Percentiles rank a stretch among this genome's conserved stretches.
These are phyloP conservation scores for Microdochium paspali DNA, from an alignment of 2,329 filamentous ascomycete species.

Conservation along the genomic window DNA sequence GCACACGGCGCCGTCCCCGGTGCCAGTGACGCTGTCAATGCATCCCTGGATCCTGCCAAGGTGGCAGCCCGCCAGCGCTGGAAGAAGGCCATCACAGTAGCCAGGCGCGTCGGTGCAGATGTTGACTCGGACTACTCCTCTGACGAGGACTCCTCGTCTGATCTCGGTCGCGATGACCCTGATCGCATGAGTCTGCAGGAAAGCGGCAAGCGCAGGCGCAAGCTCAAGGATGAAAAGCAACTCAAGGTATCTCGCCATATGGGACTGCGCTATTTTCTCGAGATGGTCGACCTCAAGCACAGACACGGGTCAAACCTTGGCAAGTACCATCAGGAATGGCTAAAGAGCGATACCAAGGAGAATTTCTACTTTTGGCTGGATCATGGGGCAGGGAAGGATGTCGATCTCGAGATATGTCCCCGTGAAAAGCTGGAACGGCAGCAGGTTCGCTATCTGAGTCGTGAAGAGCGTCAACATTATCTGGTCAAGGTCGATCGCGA, in stretches of 20 bases:
- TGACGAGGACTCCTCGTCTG: slow-evolving; percentile 16
- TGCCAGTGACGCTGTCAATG: background rate
- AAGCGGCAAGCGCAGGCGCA: slow-evolving; percentile 25
- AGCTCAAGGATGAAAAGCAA: slow-evolving; percentile 45
- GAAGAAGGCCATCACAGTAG: slow-evolving; percentile 64
- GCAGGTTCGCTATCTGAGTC: slow-evolving; percentile 72
- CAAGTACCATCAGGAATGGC: slow-evolving; percentile 79
- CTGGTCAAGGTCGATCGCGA: slow-evolving; percentile 65
- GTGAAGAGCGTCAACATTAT: slow-evolving; percentile 75
- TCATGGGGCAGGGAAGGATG: slow-evolving; percentile 60
- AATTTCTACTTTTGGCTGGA: slow-evolving; percentile 97
- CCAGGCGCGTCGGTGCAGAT: slow-evolving; percentile 63
- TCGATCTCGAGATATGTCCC: slow-evolving; percentile 65
- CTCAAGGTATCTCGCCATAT: slow-evolving; percentile 54
- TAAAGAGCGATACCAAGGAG: slow-evolving; percentile 63
- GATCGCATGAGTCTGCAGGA: slow-evolving; percentile 23
- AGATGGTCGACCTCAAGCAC: slow-evolving; percentile 83
- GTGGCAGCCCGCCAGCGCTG: slow-evolving; percentile 56
- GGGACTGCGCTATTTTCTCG: slow-evolving; percentile 75
- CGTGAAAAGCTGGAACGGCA: slow-evolving; percentile 68
- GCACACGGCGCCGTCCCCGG: slow-evolving; percentile 1
- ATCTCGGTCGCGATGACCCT: slow-evolving; percentile 15
- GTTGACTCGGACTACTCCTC: slow-evolving; percentile 37
- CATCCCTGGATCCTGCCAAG: slow-evolving; percentile 2
- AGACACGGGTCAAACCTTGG: slow-evolving; percentile 77